These are phyloP conservation scores for Metschnikowia aberdeeniae DNA, from an alignment of 805 yeast species.

Conservation along the genomic window DNA sequence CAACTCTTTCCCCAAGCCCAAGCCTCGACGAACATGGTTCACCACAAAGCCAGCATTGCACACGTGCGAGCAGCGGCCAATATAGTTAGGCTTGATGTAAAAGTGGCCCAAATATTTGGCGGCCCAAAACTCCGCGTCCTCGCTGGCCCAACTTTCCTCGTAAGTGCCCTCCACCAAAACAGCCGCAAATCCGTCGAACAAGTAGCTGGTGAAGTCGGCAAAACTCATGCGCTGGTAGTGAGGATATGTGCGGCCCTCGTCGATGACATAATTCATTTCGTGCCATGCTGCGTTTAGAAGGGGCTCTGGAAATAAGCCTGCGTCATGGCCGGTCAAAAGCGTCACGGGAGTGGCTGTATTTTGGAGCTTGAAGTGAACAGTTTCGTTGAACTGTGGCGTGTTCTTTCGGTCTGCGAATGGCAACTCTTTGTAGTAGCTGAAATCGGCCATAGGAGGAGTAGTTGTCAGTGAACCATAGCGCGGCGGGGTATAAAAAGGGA, in stretches of 20 bases:
- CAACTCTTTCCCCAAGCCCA: constrained; percentile 63
- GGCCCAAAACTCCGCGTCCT: constrained; percentile 42
- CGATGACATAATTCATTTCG: constrained; percentile 63
- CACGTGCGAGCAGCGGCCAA: constrained; percentile 78
- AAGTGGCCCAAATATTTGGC: constrained; percentile 62
- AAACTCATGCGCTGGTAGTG: constrained; percentile 36
- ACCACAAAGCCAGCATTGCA: constrained; percentile 89
- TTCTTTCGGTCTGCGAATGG: constrained; percentile 35
- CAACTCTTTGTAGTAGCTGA: constrained; percentile 8
- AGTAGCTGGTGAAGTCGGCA: constrained; percentile 56
- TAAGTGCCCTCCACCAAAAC: constrained; percentile 47
- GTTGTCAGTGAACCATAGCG: no score
- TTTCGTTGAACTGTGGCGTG: constrained; percentile 31
- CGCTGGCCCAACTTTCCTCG: constrained; percentile 27
- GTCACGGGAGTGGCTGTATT: constrained; percentile 48
- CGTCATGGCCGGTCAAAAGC: constrained; percentile 53
- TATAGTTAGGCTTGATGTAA: constrained; percentile 82
- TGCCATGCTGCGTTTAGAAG: constrained; percentile 44
- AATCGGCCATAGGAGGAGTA: neutral
- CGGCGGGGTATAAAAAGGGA: no score
- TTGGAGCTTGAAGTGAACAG: constrained; percentile 36
- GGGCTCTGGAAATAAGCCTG: constrained; percentile 45
- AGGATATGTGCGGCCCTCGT: constrained; percentile 76
- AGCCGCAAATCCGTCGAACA: constrained; percentile 66
- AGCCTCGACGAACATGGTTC: constrained; percentile 53